phyloP scores from a whole-genome alignment of 306 rosid genomes.

The Citrullus mucosospermus region DNA sequence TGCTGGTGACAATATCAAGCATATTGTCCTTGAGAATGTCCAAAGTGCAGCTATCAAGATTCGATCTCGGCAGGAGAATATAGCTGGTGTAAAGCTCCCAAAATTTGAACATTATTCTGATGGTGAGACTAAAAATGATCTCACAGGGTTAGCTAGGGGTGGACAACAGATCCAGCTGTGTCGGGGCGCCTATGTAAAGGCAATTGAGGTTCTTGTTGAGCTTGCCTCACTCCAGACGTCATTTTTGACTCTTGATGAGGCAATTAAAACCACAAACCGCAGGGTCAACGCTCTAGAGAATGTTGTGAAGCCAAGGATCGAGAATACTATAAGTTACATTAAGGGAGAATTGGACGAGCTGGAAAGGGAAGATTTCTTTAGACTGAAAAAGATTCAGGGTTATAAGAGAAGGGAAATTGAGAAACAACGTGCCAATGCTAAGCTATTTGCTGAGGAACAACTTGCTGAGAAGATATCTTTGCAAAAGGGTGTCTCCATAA shows the following conservation, averaged over 20 bases:
- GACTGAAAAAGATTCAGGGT: slow-evolving; percentile 90
- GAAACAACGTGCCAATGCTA: slow-evolving; percentile 43
- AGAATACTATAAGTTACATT: slow-evolving; percentile 74
- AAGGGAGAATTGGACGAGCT: slow-evolving; percentile 91
- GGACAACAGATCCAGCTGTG: slow-evolving; percentile 94
- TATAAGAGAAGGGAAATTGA: slow-evolving; percentile 75
- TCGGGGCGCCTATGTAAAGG: slow-evolving; percentile 69
- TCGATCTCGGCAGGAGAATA: slow-evolving; percentile 71
- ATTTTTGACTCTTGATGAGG: slow-evolving; percentile 81
- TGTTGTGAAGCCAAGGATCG: slow-evolving; percentile 79
- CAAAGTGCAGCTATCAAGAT: slow-evolving; percentile 63
- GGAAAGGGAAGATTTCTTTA: slow-evolving; percentile 92
- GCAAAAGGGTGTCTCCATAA: slow-evolving; percentile 41
- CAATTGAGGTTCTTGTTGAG: slow-evolving; percentile 91
- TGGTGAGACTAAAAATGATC: slow-evolving; percentile 72
- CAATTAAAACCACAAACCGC: slow-evolving; percentile 87
- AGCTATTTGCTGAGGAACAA: slow-evolving; percentile 40
- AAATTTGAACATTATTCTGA: slow-evolving; percentile 65
- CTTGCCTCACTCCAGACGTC: slow-evolving; percentile 95
- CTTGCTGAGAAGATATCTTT: slow-evolving; percentile 34
- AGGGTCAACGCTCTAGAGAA: slow-evolving; percentile 90
- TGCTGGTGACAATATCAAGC: slow-evolving; percentile 87
- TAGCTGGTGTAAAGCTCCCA: slow-evolving; percentile 91
- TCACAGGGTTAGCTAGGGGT: slow-evolving; percentile 88
- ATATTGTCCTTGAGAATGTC: slow-evolving; percentile 79